A percentile compares a stretch with the other conserved stretches of the same genome.
Evolutionary conservation across 345 rosid species (phyloP).

Genomic region (Sisymbrium altissimum): DNA sequence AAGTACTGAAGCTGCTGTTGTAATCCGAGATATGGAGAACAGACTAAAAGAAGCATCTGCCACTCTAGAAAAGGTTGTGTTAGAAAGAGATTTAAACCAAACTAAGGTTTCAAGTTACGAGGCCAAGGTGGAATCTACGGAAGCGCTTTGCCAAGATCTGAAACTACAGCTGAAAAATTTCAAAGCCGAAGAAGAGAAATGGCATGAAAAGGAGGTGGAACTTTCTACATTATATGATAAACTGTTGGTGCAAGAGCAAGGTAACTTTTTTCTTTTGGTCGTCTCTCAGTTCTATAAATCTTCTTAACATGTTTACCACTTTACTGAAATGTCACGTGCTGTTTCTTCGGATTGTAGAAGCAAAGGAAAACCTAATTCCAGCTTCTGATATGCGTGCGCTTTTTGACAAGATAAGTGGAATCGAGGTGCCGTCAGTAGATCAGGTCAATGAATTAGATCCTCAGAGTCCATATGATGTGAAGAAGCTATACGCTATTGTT

Average conservation of each 20-base stretch:
- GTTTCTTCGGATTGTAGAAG: conserved; percentile 42
- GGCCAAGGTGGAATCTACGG: conserved; percentile 46
- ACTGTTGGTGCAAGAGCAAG: conserved; percentile 48
- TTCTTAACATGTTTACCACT: conserved; percentile 14
- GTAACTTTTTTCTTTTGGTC: conserved; percentile 30
- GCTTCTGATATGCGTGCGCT: conserved; percentile 51
- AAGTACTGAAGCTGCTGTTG: conserved; percentile 44
- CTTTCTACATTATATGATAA: conserved; percentile 38
- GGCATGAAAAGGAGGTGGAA: conserved; percentile 67
- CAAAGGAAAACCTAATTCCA: conserved; percentile 49
- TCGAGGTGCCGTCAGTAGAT: conserved; percentile 45
- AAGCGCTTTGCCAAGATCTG: conserved; percentile 49
- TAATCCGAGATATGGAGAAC: conserved; percentile 58
- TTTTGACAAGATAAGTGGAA: conserved; percentile 47
- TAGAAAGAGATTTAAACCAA: conserved; percentile 51
- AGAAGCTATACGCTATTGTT: conserved; percentile 55
- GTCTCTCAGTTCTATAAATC: not conserved
- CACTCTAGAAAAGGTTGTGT: conserved; percentile 40
- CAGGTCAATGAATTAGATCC: conserved; percentile 36
- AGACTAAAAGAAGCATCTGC: conserved; percentile 42
- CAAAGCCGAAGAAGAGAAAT: conserved; percentile 45
- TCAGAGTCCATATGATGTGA: conserved; percentile 40
- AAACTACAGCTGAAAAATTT: conserved; percentile 43
- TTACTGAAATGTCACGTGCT: not conserved
- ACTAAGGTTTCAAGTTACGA: conserved; percentile 52